These are phyloP conservation scores for Melampsora abietis-canadensis DNA, from an alignment of 1,284 basidiomycete species.

Conservation along the genomic window DNA sequence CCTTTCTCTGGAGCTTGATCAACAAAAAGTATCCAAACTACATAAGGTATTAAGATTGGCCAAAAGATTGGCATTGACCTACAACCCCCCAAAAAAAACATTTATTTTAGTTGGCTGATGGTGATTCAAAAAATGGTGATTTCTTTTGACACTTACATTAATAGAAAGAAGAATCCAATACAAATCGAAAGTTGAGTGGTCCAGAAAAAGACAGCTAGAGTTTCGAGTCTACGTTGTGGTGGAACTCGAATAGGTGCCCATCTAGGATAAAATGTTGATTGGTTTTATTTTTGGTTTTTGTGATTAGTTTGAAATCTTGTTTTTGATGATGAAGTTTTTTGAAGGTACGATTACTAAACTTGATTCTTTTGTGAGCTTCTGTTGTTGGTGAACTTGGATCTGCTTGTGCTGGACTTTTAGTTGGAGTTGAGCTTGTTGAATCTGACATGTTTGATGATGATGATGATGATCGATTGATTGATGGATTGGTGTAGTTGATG, in stretches of 20 bases:
- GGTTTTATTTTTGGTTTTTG: too few species aligned
- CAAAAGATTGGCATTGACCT: slow-evolving; percentile 86
- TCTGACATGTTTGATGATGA: too few species aligned
- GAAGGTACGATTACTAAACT: neutral
- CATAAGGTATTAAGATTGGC: slow-evolving; percentile 77
- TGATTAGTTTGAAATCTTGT: neutral
- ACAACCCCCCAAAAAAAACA: slow-evolving; percentile 27
- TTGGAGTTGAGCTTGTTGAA: neutral
- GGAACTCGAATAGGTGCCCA: slow-evolving; percentile 58
- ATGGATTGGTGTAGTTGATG: too few species aligned
- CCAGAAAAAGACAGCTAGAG: slow-evolving; percentile 80
- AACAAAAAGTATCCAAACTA: slow-evolving; percentile 65
- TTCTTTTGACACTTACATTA: slow-evolving; percentile 66
- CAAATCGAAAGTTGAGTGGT: slow-evolving; percentile 72
- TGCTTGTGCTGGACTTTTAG: neutral
- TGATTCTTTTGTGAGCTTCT: neutral
- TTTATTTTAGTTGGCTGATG: too few species aligned
- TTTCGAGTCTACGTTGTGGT: slow-evolving; percentile 75
- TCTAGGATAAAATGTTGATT: slow-evolving; percentile 28
- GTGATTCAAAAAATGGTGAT: too few species aligned
- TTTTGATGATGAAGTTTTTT: neutral
- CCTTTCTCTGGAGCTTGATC: slow-evolving; percentile 43
- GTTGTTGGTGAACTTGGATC: neutral
- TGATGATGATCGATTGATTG: too few species aligned
- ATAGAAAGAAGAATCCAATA: slow-evolving; percentile 67